Conservation (phyloP, 78 protist species). For the Dictyostelium brefeldianum region DNA sequence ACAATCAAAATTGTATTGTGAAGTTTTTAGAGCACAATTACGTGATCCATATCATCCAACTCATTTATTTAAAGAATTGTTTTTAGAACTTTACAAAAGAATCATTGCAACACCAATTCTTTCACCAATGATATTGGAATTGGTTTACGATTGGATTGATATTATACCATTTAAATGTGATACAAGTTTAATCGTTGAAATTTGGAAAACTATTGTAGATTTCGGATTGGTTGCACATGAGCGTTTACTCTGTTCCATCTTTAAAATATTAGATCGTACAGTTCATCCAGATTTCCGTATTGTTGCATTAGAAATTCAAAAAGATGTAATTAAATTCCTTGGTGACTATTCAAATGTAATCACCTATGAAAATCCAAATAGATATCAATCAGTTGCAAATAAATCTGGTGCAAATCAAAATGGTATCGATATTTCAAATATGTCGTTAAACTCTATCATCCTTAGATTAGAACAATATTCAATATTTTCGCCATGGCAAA, state of each 20-base stretch:
- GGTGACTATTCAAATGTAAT: slow-evolving; percentile 62
- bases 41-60: slow-evolving; percentile 57
- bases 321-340: slow-evolving; percentile 51
- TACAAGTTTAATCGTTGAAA: neutral
- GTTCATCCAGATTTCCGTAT: slow-evolving; percentile 74
- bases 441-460: slow-evolving; percentile 65
- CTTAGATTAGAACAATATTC: slow-evolving; percentile 70
- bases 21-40: slow-evolving; percentile 34
- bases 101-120: slow-evolving; percentile 63
- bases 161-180: slow-evolving; percentile 61
- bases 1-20: neutral
- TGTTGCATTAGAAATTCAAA: slow-evolving; percentile 50
- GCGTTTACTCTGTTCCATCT: neutral
- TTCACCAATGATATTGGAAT: slow-evolving; percentile 48
- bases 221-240: slow-evolving; percentile 47
- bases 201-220: slow-evolving; percentile 21
- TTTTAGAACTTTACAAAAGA: slow-evolving; percentile 45
- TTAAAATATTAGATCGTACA: slow-evolving; percentile 36
- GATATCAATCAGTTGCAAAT: neutral
- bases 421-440: neutral
- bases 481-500: slow-evolving; percentile 73
- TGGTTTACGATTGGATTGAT: slow-evolving; percentile 75
- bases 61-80: slow-evolving; percentile 53
- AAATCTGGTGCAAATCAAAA: neutral
- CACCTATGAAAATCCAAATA: slow-evolving; percentile 32